A percentile compares a stretch with the other conserved stretches of the same genome.
These are phyloP conservation scores for Metschnikowia santaceciliae DNA, from an alignment of 805 yeast genomes.

Conservation along the genomic window DNA sequence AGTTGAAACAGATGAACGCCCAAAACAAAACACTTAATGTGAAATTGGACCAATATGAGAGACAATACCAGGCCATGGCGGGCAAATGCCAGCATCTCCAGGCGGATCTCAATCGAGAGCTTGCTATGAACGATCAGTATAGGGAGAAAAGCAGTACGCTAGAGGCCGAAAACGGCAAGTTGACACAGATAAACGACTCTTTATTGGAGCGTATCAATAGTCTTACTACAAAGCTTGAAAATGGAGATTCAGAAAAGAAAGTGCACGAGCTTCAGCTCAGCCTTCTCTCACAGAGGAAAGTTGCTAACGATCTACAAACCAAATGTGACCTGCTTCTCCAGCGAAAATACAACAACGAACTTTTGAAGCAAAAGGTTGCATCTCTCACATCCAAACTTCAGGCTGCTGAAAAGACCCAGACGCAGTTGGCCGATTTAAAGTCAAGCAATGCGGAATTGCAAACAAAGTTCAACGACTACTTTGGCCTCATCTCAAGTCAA, in stretches of 20 bases:
- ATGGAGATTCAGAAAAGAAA: constrained; percentile 17
- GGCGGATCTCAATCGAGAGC: constrained; percentile 32
- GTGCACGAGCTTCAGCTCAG: constrained; percentile 26
- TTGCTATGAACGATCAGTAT: constrained; percentile 35
- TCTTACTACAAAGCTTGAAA: constrained; percentile 9
- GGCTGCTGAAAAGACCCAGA: constrained; percentile 39
- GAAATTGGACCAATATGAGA: constrained; percentile 18
- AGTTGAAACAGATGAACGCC: constrained; percentile 17
- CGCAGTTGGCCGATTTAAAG: constrained; percentile 45
- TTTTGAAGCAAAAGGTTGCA: constrained; percentile 53
- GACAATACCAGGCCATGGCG: constrained; percentile 21
- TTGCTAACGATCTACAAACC: constrained; percentile 49
- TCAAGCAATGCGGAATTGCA: constrained; percentile 47
- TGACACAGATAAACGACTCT: constrained; percentile 30
- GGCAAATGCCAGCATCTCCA: constrained; percentile 32
- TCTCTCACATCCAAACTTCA: constrained; percentile 38
- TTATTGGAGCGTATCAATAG: constrained; percentile 28
- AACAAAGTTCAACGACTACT: constrained; percentile 43
- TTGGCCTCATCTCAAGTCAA: constrained; percentile 40
- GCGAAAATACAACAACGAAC: constrained; percentile 45
- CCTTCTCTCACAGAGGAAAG: constrained; percentile 35
- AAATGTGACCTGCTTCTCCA: constrained; percentile 49
- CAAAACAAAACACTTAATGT: constrained; percentile 16
- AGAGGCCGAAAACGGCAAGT: constrained; percentile 24
- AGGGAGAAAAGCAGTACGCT: constrained; percentile 32